Conservation (phyloP, 805 yeast genomes). For the Spathaspora sp. region DNA sequence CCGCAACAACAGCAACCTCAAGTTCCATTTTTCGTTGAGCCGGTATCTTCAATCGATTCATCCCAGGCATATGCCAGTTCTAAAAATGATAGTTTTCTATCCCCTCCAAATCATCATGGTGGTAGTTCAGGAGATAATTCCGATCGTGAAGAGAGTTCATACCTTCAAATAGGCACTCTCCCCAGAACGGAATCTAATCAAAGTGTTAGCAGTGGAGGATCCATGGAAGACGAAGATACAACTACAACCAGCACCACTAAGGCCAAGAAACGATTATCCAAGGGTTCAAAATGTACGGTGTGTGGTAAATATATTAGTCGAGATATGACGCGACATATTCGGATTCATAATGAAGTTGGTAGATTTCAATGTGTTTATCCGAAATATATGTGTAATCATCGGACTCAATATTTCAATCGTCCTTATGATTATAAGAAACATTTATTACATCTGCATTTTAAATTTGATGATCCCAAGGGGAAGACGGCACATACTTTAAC, state of each 20-base stretch:
- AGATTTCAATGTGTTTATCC: conserved; percentile 43
- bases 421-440: conserved; percentile 46
- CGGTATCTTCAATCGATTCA: background rate
- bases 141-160: conserved; percentile 3
- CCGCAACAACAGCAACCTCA: background rate
- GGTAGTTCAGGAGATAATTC: background rate
- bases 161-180: conserved; percentile 5
- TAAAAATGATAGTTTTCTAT: background rate
- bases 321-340: conserved; percentile 39
- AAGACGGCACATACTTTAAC: conserved; percentile 37
- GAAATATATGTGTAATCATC: conserved; percentile 35
- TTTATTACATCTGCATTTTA: conserved; percentile 38
- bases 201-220: conserved; percentile 12
- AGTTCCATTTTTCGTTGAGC: background rate
- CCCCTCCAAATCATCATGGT: background rate
- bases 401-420: conserved; percentile 40
- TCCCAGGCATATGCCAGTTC: background rate
- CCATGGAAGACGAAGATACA: conserved; percentile 2
- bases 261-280: conserved; percentile 25
- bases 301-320: conserved; percentile 40
- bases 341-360: conserved; percentile 42
- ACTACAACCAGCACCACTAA: conserved; percentile 1
- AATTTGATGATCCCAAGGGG: conserved; percentile 39
- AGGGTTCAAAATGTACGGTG: conserved; percentile 35
- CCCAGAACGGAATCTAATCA: conserved; percentile 13